phyloP scores from a whole-genome alignment of 2,329 filamentous ascomycete species.

The Colletotrichum trifolii region DNA sequence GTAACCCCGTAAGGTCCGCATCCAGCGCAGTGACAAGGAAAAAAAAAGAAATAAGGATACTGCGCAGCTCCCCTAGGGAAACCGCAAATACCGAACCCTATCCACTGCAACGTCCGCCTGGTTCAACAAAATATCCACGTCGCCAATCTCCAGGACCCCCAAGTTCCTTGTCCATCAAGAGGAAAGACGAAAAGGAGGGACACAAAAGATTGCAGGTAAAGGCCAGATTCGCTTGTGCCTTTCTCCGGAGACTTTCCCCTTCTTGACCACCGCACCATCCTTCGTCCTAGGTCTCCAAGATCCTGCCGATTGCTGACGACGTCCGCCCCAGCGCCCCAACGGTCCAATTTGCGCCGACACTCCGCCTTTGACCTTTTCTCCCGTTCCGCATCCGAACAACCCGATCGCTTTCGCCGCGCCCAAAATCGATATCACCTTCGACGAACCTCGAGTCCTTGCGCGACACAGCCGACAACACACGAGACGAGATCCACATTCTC shows the following conservation, averaged over 20 bases:
- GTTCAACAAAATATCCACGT: conserved; percentile 28
- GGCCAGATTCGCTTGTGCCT: conserved; percentile 12
- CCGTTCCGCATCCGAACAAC: conserved; percentile 31
- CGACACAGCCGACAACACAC: background rate
- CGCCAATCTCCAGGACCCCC: conserved; percentile 12
- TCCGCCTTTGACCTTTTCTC: conserved; percentile 19
- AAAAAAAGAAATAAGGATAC: too few species aligned
- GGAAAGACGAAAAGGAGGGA: too few species aligned
- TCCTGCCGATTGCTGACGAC: conserved; percentile 3
- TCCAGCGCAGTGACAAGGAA: too few species aligned
- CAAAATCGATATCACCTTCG: background rate
- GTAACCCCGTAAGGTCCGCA: too few species aligned
- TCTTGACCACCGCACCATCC: background rate
- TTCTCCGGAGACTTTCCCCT: background rate
- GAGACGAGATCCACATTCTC: background rate
- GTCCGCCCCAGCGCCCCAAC: conserved; percentile 1
- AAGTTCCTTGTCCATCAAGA: background rate
- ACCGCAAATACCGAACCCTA: background rate
- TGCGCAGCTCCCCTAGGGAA: too few species aligned
- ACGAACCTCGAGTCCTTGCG: conserved; percentile 3
- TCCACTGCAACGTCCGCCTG: background rate
- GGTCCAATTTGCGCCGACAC: conserved; percentile 35
- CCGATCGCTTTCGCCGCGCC: conserved; percentile 11
- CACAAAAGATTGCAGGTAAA: background rate
- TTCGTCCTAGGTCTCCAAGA: background rate